A percentile compares a stretch with the other conserved stretches of the same genome.
These are phyloP conservation scores for Candida mesenterica DNA, from an alignment of 1,139 yeast species.

Conservation along the genomic window DNA sequence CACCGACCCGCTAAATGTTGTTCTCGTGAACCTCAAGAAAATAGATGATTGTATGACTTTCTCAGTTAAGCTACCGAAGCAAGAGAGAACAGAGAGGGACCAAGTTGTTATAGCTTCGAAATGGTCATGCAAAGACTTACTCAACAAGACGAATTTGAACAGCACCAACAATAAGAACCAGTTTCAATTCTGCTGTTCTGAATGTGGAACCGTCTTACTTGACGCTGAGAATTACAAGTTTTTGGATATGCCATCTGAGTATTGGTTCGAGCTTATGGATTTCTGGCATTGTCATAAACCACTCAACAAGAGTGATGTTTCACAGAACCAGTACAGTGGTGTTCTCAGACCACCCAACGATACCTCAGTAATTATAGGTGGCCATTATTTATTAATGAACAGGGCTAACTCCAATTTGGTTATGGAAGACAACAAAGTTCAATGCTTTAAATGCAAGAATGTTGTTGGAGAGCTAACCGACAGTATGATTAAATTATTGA, in stretches of 20 bases:
- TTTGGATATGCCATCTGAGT: slow-evolving; percentile 81
- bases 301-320: slow-evolving; percentile 17
- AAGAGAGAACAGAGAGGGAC: slow-evolving; percentile 17
- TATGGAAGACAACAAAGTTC: slow-evolving; percentile 10
- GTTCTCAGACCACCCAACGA: slow-evolving; percentile 44
- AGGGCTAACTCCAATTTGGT: slow-evolving; percentile 13
- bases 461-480: slow-evolving; percentile 34
- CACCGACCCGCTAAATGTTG: slow-evolving; percentile 2
- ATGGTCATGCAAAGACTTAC: slow-evolving; percentile 44
- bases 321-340: slow-evolving; percentile 28
- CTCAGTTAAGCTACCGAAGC: slow-evolving; percentile 3
- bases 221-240: slow-evolving; percentile 33
- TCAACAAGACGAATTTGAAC: slow-evolving; percentile 28
- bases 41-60: slow-evolving; percentile 6
- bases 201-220: slow-evolving; percentile 29
- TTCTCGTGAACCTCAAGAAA: slow-evolving; percentile 15
- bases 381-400: slow-evolving; percentile 52
- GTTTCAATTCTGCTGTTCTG: slow-evolving; percentile 34
- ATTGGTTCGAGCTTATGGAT: slow-evolving; percentile 96
- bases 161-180: slow-evolving; percentile 19
- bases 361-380: slow-evolving; percentile 52
- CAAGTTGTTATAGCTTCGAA: slow-evolving; percentile 14
- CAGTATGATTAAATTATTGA: slow-evolving; percentile 41
- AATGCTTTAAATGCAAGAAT: slow-evolving; percentile 30
- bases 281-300: slow-evolving; percentile 99